Conservation (phyloP, 306 rosid species). For the Lagenaria siceraria region DNA sequence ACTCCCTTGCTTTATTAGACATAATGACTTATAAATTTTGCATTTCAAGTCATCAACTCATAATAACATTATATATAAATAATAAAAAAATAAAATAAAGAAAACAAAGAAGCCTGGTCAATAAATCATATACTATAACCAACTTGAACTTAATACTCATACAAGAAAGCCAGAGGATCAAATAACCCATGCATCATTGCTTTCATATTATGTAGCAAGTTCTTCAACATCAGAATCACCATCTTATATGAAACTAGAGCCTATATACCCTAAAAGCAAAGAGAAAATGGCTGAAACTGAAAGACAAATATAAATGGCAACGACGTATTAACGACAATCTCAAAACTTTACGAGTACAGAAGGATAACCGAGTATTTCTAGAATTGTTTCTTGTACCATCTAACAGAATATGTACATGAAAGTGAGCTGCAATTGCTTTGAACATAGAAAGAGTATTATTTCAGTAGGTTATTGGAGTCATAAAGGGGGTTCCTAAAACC, state of each 20-base stretch:
- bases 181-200: not conserved
- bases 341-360: not conserved
- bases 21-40: not conserved
- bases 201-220: not conserved
- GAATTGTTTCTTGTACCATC: conserved; percentile 51
- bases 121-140: not conserved
- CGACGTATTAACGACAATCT: not conserved
- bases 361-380: not conserved
- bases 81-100: too few relatives aligned
- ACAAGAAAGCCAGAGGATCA: not conserved
- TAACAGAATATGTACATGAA: conserved; percentile 63
- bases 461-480: conserved; percentile 7
- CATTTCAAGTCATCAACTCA: not conserved
- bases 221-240: not conserved
- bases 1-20: too few relatives aligned
- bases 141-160: not conserved
- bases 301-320: not conserved
- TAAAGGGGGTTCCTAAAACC: not conserved
- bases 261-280: not conserved
- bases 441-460: conserved; percentile 9
- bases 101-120: not conserved
- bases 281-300: not conserved
- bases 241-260: not conserved
- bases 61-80: too few relatives aligned
- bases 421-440: conserved; percentile 25